Conservation (phyloP, 177 flowering plant genomes). For the Vitis hybrid region DNA sequence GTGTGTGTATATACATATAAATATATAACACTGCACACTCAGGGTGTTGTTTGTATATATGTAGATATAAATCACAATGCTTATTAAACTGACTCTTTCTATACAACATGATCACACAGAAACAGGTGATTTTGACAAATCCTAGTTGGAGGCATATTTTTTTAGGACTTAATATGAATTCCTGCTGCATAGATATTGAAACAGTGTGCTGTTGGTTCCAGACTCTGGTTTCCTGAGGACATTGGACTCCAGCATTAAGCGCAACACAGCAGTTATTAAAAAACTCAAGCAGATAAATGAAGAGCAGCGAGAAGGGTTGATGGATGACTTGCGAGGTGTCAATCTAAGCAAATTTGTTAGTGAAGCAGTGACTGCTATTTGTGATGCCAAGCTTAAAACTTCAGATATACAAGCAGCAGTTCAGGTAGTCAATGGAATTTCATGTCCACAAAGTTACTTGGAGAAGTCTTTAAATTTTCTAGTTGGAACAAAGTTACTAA, state of each 20-base stretch:
- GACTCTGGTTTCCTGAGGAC: conserved; percentile 86
- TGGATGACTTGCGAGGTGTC: conserved; percentile 81
- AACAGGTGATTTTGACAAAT: not conserved
- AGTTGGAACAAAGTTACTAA: no score
- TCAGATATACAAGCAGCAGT: conserved; percentile 96
- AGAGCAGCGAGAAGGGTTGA: conserved; percentile 81
- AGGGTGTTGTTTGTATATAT: no score
- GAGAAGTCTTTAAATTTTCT: no score
- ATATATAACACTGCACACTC: no score
- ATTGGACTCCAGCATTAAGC: conserved; percentile 92
- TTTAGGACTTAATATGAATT: not conserved
- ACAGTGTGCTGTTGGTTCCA: conserved; percentile 25
- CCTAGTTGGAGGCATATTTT: not conserved
- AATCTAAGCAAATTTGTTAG: conserved; percentile 97
- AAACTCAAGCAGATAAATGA: conserved; percentile 94
- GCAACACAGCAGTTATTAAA: conserved; percentile 93
- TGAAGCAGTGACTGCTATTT: conserved; percentile 95
- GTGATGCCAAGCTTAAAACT: conserved; percentile 86
- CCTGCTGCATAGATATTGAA: conserved; percentile 7
- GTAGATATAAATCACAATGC: not conserved
- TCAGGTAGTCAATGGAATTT: conserved; percentile 49
- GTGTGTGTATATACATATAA: no score
- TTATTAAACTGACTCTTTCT: not conserved
- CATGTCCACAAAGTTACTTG: no score
- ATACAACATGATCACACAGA: not conserved